phyloP scores from a whole-genome alignment of 106 monocot species.

The Dendrobium nobile region DNA sequence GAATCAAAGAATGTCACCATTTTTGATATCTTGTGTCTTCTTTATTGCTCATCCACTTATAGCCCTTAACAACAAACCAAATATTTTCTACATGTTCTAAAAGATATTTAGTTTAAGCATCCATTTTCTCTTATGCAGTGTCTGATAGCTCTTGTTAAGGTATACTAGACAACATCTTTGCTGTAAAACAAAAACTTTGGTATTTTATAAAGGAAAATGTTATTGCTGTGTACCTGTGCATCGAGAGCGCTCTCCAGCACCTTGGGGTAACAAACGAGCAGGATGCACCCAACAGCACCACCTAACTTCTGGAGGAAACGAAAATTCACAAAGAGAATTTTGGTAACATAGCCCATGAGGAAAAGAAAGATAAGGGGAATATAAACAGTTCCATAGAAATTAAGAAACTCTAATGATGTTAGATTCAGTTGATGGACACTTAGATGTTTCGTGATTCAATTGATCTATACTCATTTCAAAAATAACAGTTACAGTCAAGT shows the following conservation, averaged over 20 bases:
- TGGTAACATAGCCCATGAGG: neutral
- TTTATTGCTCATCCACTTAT: neutral
- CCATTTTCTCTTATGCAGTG: neutral
- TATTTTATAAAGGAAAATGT: neutral
- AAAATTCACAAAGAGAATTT: neutral
- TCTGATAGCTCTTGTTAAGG: neutral
- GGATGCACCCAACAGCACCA: slow-evolving; percentile 91
- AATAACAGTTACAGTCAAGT: neutral
- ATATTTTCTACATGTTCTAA: neutral
- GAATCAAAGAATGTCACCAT: neutral
- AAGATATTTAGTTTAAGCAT: neutral
- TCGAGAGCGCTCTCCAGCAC: slow-evolving; percentile 90
- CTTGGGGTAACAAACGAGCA: slow-evolving; percentile 89
- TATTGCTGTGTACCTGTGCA: slow-evolving; percentile 59
- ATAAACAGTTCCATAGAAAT: neutral
- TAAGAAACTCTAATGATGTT: neutral
- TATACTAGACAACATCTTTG: neutral
- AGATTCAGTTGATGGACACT: neutral
- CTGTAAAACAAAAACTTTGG: neutral
- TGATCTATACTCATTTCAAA: neutral
- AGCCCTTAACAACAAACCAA: neutral
- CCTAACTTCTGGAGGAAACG: slow-evolving; percentile 45
- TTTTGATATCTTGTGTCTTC: neutral
- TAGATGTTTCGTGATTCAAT: neutral
- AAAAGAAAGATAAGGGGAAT: neutral